Conservation (phyloP, 2,329 filamentous ascomycete species). For the Verticillium isaacii region DNA sequence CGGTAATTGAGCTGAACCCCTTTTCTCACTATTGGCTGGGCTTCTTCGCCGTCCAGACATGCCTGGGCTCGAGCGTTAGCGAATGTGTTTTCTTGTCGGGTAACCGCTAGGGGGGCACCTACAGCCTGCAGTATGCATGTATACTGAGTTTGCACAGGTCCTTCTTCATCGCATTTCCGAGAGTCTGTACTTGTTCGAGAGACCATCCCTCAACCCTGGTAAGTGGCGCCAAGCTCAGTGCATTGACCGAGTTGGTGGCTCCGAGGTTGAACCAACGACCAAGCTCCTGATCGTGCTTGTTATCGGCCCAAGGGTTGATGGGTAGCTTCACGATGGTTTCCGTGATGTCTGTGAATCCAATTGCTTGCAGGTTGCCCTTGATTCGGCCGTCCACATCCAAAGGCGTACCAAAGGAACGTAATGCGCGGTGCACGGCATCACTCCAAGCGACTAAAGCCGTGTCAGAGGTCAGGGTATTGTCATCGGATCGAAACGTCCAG, state of each 20-base stretch:
- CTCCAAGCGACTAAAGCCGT: conserved; percentile 67
- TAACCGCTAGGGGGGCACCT: conserved; percentile 33
- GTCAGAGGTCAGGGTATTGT: conserved; percentile 52
- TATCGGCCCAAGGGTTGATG: conserved; percentile 67
- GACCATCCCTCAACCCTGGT: conserved; percentile 57
- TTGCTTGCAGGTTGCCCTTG: conserved; percentile 54
- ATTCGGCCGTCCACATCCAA: conserved; percentile 56
- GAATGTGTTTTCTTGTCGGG: conserved; percentile 1
- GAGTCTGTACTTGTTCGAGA: conserved; percentile 54
- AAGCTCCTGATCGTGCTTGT: conserved; percentile 60
- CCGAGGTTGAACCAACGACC: conserved; percentile 82
- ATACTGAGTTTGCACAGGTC: conserved; percentile 66
- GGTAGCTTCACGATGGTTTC: conserved; percentile 66
- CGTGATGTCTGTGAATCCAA: conserved; percentile 77
- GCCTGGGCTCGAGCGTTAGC: conserved; percentile 8
- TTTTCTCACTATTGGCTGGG: conserved; percentile 9
- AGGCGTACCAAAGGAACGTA: conserved; percentile 58
- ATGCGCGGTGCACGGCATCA: conserved; percentile 61
- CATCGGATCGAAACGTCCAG: conserved; percentile 68
- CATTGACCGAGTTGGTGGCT: conserved; percentile 67
- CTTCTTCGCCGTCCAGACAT: conserved; percentile 15
- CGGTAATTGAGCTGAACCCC: background rate
- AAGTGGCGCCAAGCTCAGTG: conserved; percentile 69
- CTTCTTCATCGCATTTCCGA: conserved; percentile 58
- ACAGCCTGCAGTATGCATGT: conserved; percentile 74